Evolutionary conservation across 345 rosid species (phyloP).

Genomic region (Jatropha curcas): DNA sequence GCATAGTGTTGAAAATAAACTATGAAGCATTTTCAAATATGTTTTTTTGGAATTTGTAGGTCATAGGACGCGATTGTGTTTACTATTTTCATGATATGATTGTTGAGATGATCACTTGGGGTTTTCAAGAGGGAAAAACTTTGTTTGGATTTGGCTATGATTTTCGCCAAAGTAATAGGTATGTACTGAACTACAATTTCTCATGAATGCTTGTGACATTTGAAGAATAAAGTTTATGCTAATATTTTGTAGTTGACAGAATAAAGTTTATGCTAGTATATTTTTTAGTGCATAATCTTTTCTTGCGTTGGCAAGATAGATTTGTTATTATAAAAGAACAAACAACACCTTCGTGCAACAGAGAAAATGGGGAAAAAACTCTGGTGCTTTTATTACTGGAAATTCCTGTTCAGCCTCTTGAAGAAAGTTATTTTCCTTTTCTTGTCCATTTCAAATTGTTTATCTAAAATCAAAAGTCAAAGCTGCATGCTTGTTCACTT

Average conservation of each 20-base stretch:
- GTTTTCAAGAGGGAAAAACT: conserved; percentile 90
- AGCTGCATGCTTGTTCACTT: neutral
- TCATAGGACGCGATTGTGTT: conserved; percentile 80
- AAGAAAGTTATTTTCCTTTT: neutral
- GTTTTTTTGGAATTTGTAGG: conserved; percentile 42
- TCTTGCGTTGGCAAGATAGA: neutral
- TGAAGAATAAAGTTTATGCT: neutral
- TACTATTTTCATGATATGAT: conserved; percentile 96
- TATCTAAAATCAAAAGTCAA: neutral
- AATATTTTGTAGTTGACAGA: too few species aligned
- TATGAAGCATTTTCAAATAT: too few species aligned
- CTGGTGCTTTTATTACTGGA: neutral
- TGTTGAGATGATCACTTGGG: conserved; percentile 88
- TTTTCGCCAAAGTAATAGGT: conserved; percentile 98
- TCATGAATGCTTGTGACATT: neutral
- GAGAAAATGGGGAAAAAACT: neutral
- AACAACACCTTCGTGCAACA: neutral
- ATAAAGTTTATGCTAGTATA: neutral
- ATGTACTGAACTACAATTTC: neutral
- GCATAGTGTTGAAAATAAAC: neutral
- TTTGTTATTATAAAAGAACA: neutral
- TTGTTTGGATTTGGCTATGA: conserved; percentile 97
- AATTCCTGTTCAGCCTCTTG: neutral
- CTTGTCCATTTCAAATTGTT: neutral
- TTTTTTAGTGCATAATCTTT: neutral